phyloP scores from a whole-genome alignment of 805 yeast species.

The Saccharomycopsis babjevae region DNA sequence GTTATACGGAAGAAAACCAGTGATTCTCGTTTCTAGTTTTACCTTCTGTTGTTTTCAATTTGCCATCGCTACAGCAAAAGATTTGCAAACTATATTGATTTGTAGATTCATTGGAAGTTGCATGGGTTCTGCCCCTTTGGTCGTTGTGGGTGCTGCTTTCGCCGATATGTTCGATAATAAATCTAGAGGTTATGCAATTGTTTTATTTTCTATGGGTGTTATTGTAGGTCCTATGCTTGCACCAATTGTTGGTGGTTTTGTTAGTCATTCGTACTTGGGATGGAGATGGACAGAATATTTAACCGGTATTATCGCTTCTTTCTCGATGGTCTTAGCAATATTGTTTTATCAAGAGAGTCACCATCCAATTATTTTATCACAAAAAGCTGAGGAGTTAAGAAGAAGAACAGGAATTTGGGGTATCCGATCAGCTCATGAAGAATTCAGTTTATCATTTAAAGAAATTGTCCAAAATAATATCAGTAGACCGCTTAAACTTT shows the following conservation, averaged over 20 bases:
- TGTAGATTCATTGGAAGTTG: constrained; percentile 75
- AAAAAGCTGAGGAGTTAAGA: constrained; percentile 55
- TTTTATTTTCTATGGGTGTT: constrained; percentile 61
- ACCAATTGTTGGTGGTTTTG: constrained; percentile 69
- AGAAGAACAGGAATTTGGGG: constrained; percentile 74
- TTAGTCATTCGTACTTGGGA: constrained; percentile 48
- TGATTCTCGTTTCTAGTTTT: constrained; percentile 46
- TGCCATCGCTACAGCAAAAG: constrained; percentile 70
- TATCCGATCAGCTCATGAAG: constrained; percentile 69
- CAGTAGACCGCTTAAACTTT: constrained; percentile 59
- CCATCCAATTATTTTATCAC: constrained; percentile 52
- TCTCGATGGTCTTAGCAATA: constrained; percentile 30
- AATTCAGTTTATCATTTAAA: constrained; percentile 40
- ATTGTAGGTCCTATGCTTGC: constrained; percentile 75
- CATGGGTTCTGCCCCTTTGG: constrained; percentile 77
- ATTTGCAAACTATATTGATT: constrained; percentile 65
- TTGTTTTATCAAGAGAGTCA: constrained; percentile 60
- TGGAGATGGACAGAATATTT: constrained; percentile 82
- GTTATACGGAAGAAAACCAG: constrained; percentile 51
- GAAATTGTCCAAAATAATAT: constrained; percentile 56
- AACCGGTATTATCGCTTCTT: constrained; percentile 49
- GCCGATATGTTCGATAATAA: constrained; percentile 66
- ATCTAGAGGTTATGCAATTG: constrained; percentile 66
- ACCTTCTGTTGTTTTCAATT: constrained; percentile 52
- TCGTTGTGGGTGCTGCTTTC: constrained; percentile 78